These are phyloP conservation scores for Hypoxylon rickii DNA, from an alignment of 495 filamentous ascomycete species.

Conservation along the genomic window DNA sequence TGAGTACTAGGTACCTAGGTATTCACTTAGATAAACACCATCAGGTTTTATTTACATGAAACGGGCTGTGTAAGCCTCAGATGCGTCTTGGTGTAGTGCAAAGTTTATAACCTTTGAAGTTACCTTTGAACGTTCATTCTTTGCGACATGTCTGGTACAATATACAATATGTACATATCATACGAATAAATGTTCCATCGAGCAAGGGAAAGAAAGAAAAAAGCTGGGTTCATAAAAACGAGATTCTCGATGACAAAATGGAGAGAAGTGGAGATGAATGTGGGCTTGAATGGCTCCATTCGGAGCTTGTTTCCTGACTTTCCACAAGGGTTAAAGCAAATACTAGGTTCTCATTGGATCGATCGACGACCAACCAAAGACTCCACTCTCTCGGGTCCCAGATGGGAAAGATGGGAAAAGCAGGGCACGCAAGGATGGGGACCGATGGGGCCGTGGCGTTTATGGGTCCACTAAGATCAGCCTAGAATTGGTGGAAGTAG, in stretches of 20 bases:
- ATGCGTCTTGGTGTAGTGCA: neutral
- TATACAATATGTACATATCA: no score
- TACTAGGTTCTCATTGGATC: slow-evolving; percentile 17
- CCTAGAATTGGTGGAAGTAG: neutral
- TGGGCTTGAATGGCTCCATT: slow-evolving; percentile 12
- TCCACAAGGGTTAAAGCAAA: slow-evolving; percentile 9
- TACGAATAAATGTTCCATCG: no score
- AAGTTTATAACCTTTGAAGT: neutral
- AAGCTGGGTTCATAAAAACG: no score
- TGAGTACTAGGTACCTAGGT: no score
- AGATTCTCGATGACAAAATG: no score
- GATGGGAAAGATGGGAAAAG: slow-evolving; percentile 27
- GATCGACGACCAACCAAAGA: slow-evolving; percentile 17
- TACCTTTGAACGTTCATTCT: neutral
- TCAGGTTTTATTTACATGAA: slow-evolving; percentile 7
- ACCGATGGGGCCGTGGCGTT: slow-evolving; percentile 22
- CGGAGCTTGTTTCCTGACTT: slow-evolving; percentile 32
- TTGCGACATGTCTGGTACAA: no score
- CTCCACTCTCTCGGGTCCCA: slow-evolving; percentile 30
- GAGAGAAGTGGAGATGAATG: no score
- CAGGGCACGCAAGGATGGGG: slow-evolving; percentile 20
- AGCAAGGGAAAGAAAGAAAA: no score
- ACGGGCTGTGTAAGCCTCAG: neutral
- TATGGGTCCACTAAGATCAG: slow-evolving; percentile 4
- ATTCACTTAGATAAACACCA: slow-evolving; percentile 10